Base-by-base conservation (phyloP, 148 eudicot genomes). In the Diospyros kaki region DNA sequence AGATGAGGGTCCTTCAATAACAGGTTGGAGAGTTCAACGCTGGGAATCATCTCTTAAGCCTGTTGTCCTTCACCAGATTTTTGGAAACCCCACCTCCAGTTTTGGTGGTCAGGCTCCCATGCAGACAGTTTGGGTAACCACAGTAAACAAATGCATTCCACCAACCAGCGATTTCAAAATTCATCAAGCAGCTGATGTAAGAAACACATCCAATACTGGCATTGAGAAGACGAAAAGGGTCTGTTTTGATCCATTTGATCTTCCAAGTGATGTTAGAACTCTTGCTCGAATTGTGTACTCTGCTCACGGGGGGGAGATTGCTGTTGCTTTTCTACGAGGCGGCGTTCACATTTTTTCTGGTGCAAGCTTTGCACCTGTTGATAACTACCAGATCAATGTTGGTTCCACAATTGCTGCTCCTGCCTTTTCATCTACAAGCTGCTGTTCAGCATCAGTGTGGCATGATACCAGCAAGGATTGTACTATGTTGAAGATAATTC, bases 21-120 rank as follows among this genome's bases (percentile, higher is more conserved):
- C 96, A 28, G 98, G 98, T 68, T 95, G 97, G 98, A 89, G 98
- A 85, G 98, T 95, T 71, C 98, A 95, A 78, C 92, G 98, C 41
- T 95, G 98, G 98, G 97, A 95, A 81, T 95, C 98, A 50, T 87
- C 97, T 78, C 90, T 95, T 65, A 90, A 95, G 82, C 89, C 94
- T 66, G 97, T 95, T 76, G 98, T 95, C 69, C 93, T 95, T 81
- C 98, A 95, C 81, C 98, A 83, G 79, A 90, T 95, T 77, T 92
- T 95, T 80, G 98, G 98, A n/a, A 92, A 90, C 73, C 98, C 98
- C 18, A 81, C 87, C 54, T 86, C 96, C 79, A 89, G 84, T 87
- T 95, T 92, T 58, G 98, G 98, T 73, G 97, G 98, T 50, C 90
- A 90, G 86, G 84, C 93, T 78, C 98, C 98, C 9, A 89, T 87